A percentile compares a stretch with the other conserved stretches of the same genome.
phyloP scores from a whole-genome alignment of 106 monocot species.

The Platanthera zijinensis region DNA sequence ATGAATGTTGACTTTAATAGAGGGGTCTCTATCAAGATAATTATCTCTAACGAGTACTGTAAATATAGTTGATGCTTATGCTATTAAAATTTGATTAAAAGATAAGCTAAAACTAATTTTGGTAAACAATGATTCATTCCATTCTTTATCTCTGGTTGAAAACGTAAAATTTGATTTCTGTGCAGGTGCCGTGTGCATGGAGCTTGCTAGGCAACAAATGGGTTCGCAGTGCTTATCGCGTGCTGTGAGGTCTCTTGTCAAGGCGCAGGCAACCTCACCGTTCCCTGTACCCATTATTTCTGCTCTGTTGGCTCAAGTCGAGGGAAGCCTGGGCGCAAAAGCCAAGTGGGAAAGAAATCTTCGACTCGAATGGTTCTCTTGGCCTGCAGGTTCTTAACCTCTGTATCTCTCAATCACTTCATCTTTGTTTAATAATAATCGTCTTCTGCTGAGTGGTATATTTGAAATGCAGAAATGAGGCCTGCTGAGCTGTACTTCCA shows the following conservation, averaged over 20 bases:
- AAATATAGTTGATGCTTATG: no score
- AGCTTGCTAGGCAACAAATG: conserved; percentile 57
- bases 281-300: conserved; percentile 63
- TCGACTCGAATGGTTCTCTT: conserved; percentile 77
- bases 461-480: conserved; percentile 59
- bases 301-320: conserved; percentile 70
- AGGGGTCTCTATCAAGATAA: no score
- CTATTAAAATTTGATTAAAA: no score
- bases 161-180: not conserved
- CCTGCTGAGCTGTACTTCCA: conserved; percentile 91
- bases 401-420: not conserved
- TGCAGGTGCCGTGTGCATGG: conserved; percentile 85
- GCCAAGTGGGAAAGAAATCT: conserved; percentile 76
- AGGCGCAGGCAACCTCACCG: conserved; percentile 38
- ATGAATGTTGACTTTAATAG: no score
- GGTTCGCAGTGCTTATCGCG: conserved; percentile 57
- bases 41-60: no score
- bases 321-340: conserved; percentile 73
- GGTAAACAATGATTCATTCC: no score
- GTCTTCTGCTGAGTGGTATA: not conserved
- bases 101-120: no score
- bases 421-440: not conserved
- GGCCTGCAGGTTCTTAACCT: conserved; percentile 66
- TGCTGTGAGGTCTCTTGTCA: conserved; percentile 53
- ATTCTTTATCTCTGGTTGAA: no score